Percentiles rank a stretch among this genome's conserved stretches.
These are phyloP conservation scores for Pharnaceum exiguum DNA, from an alignment of 148 eudicot genomes.

Conservation along the genomic window DNA sequence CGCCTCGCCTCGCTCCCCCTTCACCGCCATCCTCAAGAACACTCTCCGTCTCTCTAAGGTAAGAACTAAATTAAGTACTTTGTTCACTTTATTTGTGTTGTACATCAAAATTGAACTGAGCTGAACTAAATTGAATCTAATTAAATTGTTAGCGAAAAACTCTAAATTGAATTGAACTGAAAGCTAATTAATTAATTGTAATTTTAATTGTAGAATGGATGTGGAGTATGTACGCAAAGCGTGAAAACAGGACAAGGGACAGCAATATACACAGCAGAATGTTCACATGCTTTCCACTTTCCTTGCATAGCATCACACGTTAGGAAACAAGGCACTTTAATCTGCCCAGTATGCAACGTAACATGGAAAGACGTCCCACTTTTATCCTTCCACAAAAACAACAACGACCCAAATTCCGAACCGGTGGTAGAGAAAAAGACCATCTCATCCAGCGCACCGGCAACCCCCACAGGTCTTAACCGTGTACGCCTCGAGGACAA, in stretches of 20 bases:
- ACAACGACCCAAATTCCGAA: not conserved
- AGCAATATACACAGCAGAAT: constrained; percentile 86
- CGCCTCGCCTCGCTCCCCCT: constrained; percentile 83
- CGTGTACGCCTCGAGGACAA: constrained; percentile 5
- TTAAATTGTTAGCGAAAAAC: too few species aligned
- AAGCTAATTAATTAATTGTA: not conserved
- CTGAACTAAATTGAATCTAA: too few species aligned
- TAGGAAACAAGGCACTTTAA: constrained; percentile 28
- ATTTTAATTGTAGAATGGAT: constrained; percentile 46
- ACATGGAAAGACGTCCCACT: constrained; percentile 76
- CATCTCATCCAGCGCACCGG: constrained; percentile 14
- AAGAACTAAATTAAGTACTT: constrained; percentile 2
- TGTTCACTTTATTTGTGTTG: too few species aligned
- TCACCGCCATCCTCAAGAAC: constrained; percentile 63
- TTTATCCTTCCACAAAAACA: constrained; percentile 34
- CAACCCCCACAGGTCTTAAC: constrained; percentile 18
- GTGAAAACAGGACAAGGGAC: constrained; percentile 64
- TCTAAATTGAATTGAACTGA: not conserved
- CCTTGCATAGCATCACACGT: constrained; percentile 74
- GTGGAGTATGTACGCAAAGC: constrained; percentile 79
- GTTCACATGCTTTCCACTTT: constrained; percentile 78
- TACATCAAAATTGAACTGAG: too few species aligned
- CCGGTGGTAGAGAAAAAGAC: constrained; percentile 14
- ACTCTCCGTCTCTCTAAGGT: constrained; percentile 65
- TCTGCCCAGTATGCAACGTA: constrained; percentile 74